phyloP scores from a whole-genome alignment of 306 rosid genomes.

The Ochetophila trinervis region DNA sequence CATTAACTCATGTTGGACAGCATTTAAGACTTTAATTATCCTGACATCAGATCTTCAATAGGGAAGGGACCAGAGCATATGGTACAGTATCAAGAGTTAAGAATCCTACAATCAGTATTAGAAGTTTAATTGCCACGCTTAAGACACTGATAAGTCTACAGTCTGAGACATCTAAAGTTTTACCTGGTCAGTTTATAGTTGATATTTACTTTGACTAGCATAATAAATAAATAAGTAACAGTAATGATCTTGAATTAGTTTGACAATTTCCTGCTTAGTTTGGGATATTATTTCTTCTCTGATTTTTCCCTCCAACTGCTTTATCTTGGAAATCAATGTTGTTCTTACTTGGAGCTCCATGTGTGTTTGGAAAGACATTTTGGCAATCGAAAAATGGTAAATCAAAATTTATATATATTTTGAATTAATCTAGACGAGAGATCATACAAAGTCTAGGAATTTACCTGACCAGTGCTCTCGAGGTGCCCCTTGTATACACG shows the following conservation, averaged over 20 bases:
- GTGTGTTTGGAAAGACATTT: too few relatives aligned
- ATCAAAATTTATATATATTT: not conserved
- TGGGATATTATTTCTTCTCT: too few relatives aligned
- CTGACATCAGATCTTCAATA: not conserved
- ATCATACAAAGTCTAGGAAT: slow-evolving; percentile 3
- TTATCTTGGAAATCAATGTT: too few relatives aligned
- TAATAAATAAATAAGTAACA: not conserved
- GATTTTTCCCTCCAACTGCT: too few relatives aligned
- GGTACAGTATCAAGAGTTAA: not conserved
- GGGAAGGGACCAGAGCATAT: not conserved
- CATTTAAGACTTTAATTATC: too few relatives aligned
- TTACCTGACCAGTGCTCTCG: slow-evolving; percentile 81
- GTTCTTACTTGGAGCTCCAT: too few relatives aligned
- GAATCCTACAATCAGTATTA: not conserved
- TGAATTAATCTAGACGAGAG: not conserved
- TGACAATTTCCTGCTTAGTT: not conserved
- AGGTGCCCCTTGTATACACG: slow-evolving; percentile 86
- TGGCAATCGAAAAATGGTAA: not conserved
- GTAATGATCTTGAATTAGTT: not conserved
- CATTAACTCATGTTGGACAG: not conserved
- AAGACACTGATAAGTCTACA: not conserved
- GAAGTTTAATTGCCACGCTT: not conserved
- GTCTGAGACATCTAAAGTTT: not conserved
- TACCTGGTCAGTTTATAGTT: not conserved
- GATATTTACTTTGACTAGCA: not conserved